Base-by-base conservation (phyloP, 208 protist species). In the Porcisia deanei region DNA sequence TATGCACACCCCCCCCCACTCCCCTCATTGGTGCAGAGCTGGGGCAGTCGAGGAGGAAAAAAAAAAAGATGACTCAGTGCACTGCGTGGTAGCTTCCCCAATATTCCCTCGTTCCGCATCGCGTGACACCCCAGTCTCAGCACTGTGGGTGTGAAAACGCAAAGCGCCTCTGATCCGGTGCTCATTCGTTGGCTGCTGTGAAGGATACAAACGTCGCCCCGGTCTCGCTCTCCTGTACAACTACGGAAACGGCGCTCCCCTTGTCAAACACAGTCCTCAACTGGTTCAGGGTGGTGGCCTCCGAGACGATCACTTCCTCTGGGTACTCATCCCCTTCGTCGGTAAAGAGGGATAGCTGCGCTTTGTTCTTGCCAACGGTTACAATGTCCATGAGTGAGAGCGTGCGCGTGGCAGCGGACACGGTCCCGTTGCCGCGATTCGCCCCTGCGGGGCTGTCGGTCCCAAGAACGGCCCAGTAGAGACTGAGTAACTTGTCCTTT, bases 401-500 rank as follows among this genome's bases (percentile, higher is more conserved):
- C 10, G 37, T 53, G 41, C 6, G 57, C 20, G 59, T 69, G 7
- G 16, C 25, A 16, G 64, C 25, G 8, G 54, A 14, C 0, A 34
- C 37, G 14, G 55, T 67, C 8, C 61, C 47, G 3, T 37, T 22
- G 45, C 41, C 57, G 20, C 25, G 10, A 30, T 37, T 34, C 54
- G 1, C 76, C 3, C n/a, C 71, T 47, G 47, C 39, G 8, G 52
- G 53, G 12, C 37, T 39, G 0, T 76, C 76, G 0, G 71, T 76
- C 20, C 85, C 82, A 25, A 89, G 82, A 58, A 89, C 67, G 10
- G 66, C 18, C 81, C 80, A 86, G 65, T 89, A 89, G 8, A 85
- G 39, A 20, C 57, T 45, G 3, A 89, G 80, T 3, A 89, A 43
- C 54, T 86, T 86, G 63, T 84, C 76, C 60, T 89, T 89, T 45